Percentiles rank a stretch among this genome's conserved stretches.
Evolutionary conservation across 192 early-diverging fungal genomes (phyloP).

Genomic region (Linnemannia zychae): DNA sequence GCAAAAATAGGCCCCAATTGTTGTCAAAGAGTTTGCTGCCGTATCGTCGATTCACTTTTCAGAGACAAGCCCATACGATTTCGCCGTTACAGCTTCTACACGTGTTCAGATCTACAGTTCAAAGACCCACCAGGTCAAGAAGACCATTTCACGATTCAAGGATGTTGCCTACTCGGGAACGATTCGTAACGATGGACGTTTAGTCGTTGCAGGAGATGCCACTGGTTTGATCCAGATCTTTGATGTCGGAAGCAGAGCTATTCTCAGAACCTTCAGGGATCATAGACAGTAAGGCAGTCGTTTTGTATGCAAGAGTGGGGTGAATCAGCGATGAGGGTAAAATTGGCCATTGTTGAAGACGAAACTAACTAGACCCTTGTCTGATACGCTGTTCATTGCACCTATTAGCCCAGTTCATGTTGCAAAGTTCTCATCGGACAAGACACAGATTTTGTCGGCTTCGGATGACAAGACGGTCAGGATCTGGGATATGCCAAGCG

Average conservation of each 20-base stretch:
- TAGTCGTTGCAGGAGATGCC: slow-evolving; percentile 94
- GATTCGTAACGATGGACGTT: slow-evolving; percentile 88
- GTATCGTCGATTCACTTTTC: slow-evolving; percentile 88
- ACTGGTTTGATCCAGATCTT: slow-evolving; percentile 89
- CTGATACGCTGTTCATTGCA: neutral
- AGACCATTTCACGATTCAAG: slow-evolving; percentile 93
- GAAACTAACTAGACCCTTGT: neutral
- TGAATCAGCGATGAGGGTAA: no score
- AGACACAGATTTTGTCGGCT: slow-evolving; percentile 85
- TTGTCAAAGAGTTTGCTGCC: slow-evolving; percentile 90
- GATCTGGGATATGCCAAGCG: slow-evolving; percentile 94
- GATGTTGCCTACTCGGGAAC: slow-evolving; percentile 87
- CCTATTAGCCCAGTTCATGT: slow-evolving; percentile 80
- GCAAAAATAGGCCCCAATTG: slow-evolving; percentile 78
- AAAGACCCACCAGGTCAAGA: slow-evolving; percentile 86
- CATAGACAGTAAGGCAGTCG: slow-evolving; percentile 63
- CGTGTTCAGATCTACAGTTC: slow-evolving; percentile 93
- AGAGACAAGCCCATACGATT: slow-evolving; percentile 84
- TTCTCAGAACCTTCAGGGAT: slow-evolving; percentile 72
- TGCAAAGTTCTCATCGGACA: slow-evolving; percentile 84
- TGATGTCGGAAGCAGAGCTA: slow-evolving; percentile 73
- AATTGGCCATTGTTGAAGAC: no score
- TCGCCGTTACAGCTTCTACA: slow-evolving; percentile 91
- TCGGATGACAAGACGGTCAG: slow-evolving; percentile 94
- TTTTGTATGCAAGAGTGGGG: neutral